Evolutionary conservation across 2,329 filamentous ascomycete genomes (phyloP).

Genomic region (Aulographum hederae): DNA sequence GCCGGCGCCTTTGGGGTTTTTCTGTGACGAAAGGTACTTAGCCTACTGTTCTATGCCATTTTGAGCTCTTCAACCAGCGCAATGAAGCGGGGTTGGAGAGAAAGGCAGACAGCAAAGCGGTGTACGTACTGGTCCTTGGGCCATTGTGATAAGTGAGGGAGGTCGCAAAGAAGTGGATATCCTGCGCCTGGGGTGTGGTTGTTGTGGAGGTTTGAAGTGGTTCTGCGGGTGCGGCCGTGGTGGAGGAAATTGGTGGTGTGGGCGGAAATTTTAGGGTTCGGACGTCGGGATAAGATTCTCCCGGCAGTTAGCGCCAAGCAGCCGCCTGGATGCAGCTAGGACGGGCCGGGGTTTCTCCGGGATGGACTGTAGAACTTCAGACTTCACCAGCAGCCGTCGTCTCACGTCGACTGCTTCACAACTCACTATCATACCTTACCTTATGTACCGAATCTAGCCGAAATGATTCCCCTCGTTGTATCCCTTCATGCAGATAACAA

Average conservation of each 20-base stretch:
- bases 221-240: neutral
- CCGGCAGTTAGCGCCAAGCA: no score
- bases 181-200: constrained; percentile 43
- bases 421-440: no score
- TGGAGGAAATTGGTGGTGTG: neutral
- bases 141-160: constrained; percentile 19
- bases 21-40: constrained; percentile 47
- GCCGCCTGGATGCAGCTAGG: no score
- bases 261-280: neutral
- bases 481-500: no score
- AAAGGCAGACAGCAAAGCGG: constrained; percentile 82
- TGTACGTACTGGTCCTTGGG: constrained; percentile 72
- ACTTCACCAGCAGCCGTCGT: no score
- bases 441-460: no score
- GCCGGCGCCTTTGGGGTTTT: constrained; percentile 31
- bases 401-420: no score
- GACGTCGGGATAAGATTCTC: no score
- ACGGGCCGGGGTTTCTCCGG: no score
- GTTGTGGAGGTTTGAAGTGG: neutral
- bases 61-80: no score
- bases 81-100: neutral
- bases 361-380: no score
- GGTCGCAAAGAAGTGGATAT: constrained; percentile 74
- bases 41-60: constrained; percentile 95
- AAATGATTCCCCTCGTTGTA: no score